Evolutionary conservation across 2,329 filamentous ascomycete species (phyloP), one percentile per base, ranked within the genome.

Genomic region (Alternaria sp.): DNA sequence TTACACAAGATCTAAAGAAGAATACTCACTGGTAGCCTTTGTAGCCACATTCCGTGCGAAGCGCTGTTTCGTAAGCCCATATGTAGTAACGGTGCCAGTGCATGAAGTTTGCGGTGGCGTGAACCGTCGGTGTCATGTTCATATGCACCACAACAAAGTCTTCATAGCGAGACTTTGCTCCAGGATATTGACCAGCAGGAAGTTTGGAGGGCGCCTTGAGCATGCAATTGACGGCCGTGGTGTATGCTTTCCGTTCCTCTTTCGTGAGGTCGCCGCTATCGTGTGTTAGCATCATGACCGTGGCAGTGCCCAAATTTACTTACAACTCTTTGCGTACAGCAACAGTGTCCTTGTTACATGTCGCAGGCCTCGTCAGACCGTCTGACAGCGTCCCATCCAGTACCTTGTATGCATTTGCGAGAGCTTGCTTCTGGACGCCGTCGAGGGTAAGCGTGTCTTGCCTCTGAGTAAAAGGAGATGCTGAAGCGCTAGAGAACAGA

Each of bases 261-360:
- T 74, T 73, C 11, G 67, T 69, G 28, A 78, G 59, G 52, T 74
- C 67, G 46, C 72, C 70, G 67, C 74, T 77, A 21, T 32, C 12
- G 4, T 52, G 21, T 13, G 28, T 68, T 46, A 61, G 63, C 26
- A 5, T 6, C 36, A 28, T 46, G 19, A 28, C 32, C 17, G 8
- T 12, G 8, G 13, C 8, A 7, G n/a, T 49, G 21, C 9, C 19
- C n/a, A 13, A 7, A 44, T 6, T 11, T 30, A 62, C 69, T 46
- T 62, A 82, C 83, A 82, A 85, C 75, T 85, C 83, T 63, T 78
- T 79, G 25, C 83, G 75, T 4, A 84, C 70, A 11, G 74, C 73
- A 9, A 80, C 78, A 54, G 79, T 84, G 15, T 77, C 63, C 46
- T 81, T 69, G 23, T 73, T 82, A 65, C 81, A 83, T 6, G 36